phyloP scores from a whole-genome alignment of 208 protist species.

The Strigomonas galati region DNA sequence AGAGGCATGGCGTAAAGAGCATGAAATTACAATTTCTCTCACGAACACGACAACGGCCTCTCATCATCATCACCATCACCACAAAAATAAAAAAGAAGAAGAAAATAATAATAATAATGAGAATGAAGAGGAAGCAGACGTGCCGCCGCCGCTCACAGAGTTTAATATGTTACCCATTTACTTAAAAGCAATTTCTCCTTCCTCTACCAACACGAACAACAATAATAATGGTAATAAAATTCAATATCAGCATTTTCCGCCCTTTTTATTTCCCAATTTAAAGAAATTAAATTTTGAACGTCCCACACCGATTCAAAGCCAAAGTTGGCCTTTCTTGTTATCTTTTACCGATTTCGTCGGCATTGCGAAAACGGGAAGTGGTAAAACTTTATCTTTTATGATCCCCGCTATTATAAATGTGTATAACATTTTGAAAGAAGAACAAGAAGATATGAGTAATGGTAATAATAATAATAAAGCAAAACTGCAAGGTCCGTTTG shows the following conservation, averaged over 20 bases:
- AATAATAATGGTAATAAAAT: neutral
- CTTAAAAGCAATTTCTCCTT: too few relatives aligned
- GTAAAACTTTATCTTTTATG: slow-evolving; percentile 94
- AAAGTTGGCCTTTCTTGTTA: slow-evolving; percentile 85
- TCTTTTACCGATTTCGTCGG: slow-evolving; percentile 85
- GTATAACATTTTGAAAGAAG: slow-evolving; percentile 18
- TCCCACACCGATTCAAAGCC: slow-evolving; percentile 86
- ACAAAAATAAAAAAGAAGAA: too few relatives aligned
- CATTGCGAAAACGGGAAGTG: slow-evolving; percentile 92
- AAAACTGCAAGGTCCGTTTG: slow-evolving; percentile 94
- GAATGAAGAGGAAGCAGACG: slow-evolving; percentile 20
- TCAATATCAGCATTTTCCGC: slow-evolving; percentile 13
- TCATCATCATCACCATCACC: too few relatives aligned
- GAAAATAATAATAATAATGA: too few relatives aligned
- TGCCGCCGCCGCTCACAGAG: slow-evolving; percentile 56
- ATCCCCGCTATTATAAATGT: slow-evolving; percentile 71
- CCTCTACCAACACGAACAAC: neutral
- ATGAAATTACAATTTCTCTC: slow-evolving; percentile 74
- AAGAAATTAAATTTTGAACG: slow-evolving; percentile 67
- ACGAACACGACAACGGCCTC: slow-evolving; percentile 7
- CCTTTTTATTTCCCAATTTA: slow-evolving; percentile 48
- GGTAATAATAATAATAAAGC: too few relatives aligned
- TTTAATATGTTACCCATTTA: slow-evolving; percentile 79
- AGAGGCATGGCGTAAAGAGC: slow-evolving; percentile 48
- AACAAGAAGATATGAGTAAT: slow-evolving; percentile 81